phyloP scores from a whole-genome alignment of 2,329 filamentous ascomycete genomes.

The Ophiocordyceps camponoti-floridani region DNA sequence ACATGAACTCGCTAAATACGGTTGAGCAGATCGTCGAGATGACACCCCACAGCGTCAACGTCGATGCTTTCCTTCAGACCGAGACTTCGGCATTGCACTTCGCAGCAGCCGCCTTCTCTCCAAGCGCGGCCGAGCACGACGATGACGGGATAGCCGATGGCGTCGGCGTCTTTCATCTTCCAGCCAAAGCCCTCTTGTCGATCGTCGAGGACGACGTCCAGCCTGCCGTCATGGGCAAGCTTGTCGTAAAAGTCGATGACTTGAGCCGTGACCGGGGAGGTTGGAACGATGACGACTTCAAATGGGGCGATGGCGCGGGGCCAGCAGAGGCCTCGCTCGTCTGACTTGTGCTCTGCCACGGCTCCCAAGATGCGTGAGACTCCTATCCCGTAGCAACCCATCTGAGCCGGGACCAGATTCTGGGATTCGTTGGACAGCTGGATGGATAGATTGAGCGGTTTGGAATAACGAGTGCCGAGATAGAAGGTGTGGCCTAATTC shows the following conservation, averaged over 20 bases:
- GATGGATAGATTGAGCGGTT: conserved; percentile 50
- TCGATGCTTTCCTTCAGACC: conserved; percentile 41
- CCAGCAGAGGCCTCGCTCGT: conserved; percentile 68
- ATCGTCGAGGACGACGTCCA: conserved; percentile 64
- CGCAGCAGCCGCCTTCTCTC: conserved; percentile 38
- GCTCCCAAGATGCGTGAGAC: conserved; percentile 81
- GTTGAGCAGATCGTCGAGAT: conserved; percentile 27
- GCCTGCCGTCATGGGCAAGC: conserved; percentile 17
- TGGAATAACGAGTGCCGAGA: conserved; percentile 75
- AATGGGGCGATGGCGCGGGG: conserved; percentile 74
- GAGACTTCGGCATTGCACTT: conserved; percentile 63
- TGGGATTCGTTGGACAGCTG: conserved; percentile 14
- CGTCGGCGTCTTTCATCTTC: conserved; percentile 81
- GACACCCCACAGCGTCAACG: conserved; percentile 21
- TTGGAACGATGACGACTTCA: conserved; percentile 49
- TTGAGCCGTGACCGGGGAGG: conserved; percentile 25
- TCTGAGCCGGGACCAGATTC: conserved; percentile 45
- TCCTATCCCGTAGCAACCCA: conserved; percentile 95
- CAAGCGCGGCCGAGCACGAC: conserved; percentile 62
- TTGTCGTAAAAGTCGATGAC: conserved; percentile 45
- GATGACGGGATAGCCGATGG: conserved; percentile 74
- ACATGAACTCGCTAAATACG: conserved; percentile 23
- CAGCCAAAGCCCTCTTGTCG: conserved; percentile 49
- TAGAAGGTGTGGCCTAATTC: conserved; percentile 94
- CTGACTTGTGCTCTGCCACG: conserved; percentile 57